phyloP scores from a whole-genome alignment of 176 grass and related monocot genomes.

The Carex scoparia region DNA sequence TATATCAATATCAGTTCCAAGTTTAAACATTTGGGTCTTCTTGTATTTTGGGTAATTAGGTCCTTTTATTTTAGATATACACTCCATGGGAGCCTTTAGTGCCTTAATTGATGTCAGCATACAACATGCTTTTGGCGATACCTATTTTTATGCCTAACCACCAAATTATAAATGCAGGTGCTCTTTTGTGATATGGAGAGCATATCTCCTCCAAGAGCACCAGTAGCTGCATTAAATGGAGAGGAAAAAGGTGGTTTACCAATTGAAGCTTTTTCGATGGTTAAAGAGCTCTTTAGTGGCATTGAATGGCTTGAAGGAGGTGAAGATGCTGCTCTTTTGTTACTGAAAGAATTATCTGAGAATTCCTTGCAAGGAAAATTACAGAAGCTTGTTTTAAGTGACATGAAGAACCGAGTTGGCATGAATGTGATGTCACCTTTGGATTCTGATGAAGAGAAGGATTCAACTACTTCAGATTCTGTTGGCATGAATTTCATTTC shows the following conservation, averaged over 20 bases:
- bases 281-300: constrained; percentile 94
- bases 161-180: constrained; percentile 47
- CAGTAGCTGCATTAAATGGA: constrained; percentile 67
- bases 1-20: neutral
- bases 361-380: constrained; percentile 84
- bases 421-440: constrained; percentile 40
- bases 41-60: neutral
- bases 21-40: neutral
- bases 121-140: neutral
- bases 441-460: constrained; percentile 96
- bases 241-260: constrained; percentile 93
- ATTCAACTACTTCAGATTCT: constrained; percentile 88
- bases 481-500: constrained; percentile 47
- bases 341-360: constrained; percentile 92
- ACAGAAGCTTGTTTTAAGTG: constrained; percentile 81
- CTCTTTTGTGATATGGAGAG: constrained; percentile 88
- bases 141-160: neutral
- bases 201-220: constrained; percentile 68
- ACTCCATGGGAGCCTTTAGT: neutral
- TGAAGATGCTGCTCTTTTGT: constrained; percentile 80
- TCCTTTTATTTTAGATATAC: neutral
- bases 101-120: neutral
- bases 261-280: constrained; percentile 91
- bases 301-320: constrained; percentile 84
- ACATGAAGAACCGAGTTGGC: constrained; percentile 81